Conservation (phyloP, 805 yeast genomes). For the Pichia paraexigua region DNA sequence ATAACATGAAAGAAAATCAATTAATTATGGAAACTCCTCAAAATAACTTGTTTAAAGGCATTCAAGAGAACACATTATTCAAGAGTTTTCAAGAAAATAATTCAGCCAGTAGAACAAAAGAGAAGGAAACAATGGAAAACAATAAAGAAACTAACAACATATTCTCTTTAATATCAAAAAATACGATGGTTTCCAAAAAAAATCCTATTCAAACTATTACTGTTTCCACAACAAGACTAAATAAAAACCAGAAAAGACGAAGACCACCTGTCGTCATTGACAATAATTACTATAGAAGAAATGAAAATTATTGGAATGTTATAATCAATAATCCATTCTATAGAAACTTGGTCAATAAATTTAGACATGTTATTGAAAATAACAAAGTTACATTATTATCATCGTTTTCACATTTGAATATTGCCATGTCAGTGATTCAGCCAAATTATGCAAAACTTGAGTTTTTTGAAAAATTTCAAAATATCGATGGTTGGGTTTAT, state of each 20-base stretch:
- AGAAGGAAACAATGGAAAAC: not conserved
- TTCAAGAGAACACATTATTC: too few relatives aligned
- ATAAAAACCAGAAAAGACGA: not conserved
- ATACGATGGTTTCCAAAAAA: not conserved
- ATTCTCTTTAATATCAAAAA: not conserved
- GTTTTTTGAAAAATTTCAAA: constrained; percentile 1
- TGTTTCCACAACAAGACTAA: not conserved
- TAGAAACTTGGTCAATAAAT: not conserved
- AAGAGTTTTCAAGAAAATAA: too few relatives aligned
- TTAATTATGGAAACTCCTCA: not conserved
- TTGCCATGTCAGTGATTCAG: not conserved
- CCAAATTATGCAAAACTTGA: constrained; percentile 4
- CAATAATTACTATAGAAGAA: not conserved
- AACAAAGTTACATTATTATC: not conserved
- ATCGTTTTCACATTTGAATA: not conserved
- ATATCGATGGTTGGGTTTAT: constrained; percentile 9
- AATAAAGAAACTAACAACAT: too few relatives aligned
- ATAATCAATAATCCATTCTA: not conserved
- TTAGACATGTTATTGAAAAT: not conserved
- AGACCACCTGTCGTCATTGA: not conserved
- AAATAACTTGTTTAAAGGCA: too few relatives aligned
- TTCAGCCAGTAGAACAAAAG: too few relatives aligned
- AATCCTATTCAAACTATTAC: not conserved
- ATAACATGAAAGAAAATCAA: too few relatives aligned
- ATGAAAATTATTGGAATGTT: not conserved